Percentiles rank a stretch among this genome's conserved stretches.
These are phyloP conservation scores for Sporothrix globosa DNA, from an alignment of 2,329 filamentous ascomycete genomes.

Conservation along the genomic window DNA sequence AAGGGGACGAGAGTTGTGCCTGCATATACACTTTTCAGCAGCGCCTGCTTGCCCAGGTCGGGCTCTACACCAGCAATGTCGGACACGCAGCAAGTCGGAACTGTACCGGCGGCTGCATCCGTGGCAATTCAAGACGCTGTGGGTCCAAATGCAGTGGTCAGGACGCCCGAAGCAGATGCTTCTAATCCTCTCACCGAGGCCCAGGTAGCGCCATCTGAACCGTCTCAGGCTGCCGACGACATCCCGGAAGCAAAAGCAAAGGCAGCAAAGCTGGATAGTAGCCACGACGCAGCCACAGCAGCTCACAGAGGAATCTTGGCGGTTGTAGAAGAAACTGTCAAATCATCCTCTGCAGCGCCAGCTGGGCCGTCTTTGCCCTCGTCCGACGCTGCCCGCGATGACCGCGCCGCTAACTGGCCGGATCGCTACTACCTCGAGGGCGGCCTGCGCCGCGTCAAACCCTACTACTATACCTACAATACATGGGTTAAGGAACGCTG, in stretches of 20 bases:
- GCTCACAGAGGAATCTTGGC: neutral
- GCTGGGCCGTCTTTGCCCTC: neutral
- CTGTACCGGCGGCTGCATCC: neutral
- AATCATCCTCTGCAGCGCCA: neutral
- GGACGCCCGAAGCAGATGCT: neutral
- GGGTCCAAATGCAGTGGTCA: too few species aligned
- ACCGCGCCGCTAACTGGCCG: conserved; percentile 46
- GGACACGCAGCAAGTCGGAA: neutral
- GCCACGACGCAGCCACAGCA: conserved; percentile 9
- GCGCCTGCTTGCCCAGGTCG: neutral
- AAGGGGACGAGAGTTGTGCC: neutral
- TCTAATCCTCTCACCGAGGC: neutral
- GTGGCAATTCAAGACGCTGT: neutral
- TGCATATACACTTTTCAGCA: neutral
- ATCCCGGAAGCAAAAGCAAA: conserved; percentile 4
- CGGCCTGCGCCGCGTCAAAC: conserved; percentile 78
- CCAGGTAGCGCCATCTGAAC: neutral
- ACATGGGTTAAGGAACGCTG: conserved; percentile 94
- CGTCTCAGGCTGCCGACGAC: neutral
- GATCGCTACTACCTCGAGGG: conserved; percentile 81
- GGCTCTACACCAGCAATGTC: conserved; percentile 8
- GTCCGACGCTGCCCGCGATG: neutral
- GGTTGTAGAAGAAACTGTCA: neutral
- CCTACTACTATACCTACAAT: conserved; percentile 94
- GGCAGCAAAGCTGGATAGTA: conserved; percentile 5